Percentiles rank a stretch among this genome's conserved stretches.
Conservation (phyloP, 2,329 filamentous ascomycete species). For the Akanthomyces muscarius region DNA sequence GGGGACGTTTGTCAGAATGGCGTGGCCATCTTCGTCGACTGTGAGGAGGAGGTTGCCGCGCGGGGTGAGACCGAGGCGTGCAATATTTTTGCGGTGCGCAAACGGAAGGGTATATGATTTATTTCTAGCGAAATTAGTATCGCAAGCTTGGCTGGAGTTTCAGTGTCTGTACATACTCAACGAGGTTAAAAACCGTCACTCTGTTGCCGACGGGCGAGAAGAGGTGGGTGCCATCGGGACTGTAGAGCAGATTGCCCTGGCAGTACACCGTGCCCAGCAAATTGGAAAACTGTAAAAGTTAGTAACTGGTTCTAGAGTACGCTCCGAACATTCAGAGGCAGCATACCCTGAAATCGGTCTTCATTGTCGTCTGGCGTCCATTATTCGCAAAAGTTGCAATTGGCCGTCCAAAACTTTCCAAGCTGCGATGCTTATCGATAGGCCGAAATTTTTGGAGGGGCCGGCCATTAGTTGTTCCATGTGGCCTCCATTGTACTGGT, state of each 20-base stretch:
- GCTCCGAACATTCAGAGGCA: not conserved
- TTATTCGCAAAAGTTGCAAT: conserved; percentile 24
- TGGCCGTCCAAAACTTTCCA: conserved; percentile 28
- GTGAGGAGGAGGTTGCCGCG: conserved; percentile 88
- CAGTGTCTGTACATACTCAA: conserved; percentile 61
- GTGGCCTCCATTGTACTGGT: conserved; percentile 17
- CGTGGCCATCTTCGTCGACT: conserved; percentile 89
- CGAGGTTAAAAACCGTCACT: conserved; percentile 91
- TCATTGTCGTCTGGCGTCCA: conserved; percentile 64
- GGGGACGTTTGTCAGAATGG: conserved; percentile 86
- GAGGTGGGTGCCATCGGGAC: conserved; percentile 90
- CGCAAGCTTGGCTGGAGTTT: not conserved
- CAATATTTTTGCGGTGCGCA: conserved; percentile 89
- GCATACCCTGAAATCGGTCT: conserved; percentile 96
- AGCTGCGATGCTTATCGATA: conserved; percentile 33
- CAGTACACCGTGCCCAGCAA: conserved; percentile 97
- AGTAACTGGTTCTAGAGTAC: not conserved
- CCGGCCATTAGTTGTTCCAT: conserved; percentile 36
- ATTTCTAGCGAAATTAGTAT: conserved; percentile 56
- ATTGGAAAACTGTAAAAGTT: conserved; percentile 78
- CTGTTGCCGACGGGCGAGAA: conserved; percentile 95
- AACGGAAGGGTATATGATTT: conserved; percentile 86
- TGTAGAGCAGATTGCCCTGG: conserved; percentile 95
- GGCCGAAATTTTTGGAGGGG: conserved; percentile 27
- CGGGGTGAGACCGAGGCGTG: conserved; percentile 81